A percentile compares a stretch with the other conserved stretches of the same genome.
phyloP scores from a whole-genome alignment of 1,284 basidiomycete genomes.

The Coniferiporia sulphurascens region DNA sequence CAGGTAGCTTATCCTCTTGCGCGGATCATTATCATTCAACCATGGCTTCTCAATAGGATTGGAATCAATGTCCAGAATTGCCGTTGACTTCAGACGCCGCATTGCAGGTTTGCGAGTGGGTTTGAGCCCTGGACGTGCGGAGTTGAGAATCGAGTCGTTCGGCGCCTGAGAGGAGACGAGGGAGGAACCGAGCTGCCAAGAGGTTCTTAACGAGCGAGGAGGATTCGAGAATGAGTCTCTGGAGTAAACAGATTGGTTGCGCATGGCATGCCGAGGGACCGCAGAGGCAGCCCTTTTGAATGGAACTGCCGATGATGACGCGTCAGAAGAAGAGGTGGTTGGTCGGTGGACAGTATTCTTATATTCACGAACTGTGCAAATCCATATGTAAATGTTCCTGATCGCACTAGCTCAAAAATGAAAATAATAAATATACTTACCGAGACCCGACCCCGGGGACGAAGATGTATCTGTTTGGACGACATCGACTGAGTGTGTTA shows the following conservation, averaged over 20 bases:
- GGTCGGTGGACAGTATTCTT: background rate
- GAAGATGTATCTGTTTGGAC: background rate
- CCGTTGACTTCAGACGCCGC: conserved; percentile 7
- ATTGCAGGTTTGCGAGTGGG: background rate
- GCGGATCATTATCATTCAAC: conserved; percentile 58
- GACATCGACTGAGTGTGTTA: background rate
- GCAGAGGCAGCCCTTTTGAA: background rate
- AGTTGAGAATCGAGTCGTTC: background rate
- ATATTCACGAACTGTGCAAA: background rate
- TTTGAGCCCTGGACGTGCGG: too few species aligned
- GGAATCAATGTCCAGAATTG: background rate
- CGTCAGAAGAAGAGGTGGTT: background rate
- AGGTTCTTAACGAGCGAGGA: background rate
- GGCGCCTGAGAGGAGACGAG: background rate
- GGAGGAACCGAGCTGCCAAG: too few species aligned
- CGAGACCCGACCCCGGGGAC: too few species aligned
- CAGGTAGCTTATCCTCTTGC: conserved; percentile 57
- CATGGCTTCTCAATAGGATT: conserved; percentile 68
- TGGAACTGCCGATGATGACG: background rate
- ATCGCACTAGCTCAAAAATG: background rate
- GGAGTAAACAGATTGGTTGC: background rate
- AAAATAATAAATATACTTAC: background rate
- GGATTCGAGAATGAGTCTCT: background rate
- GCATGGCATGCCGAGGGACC: background rate
- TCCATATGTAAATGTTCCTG: background rate